A percentile compares a stretch with the other conserved stretches of the same genome.
Conservation (phyloP, 176 grass and related monocot species). For the Cenchrus americanus region DNA sequence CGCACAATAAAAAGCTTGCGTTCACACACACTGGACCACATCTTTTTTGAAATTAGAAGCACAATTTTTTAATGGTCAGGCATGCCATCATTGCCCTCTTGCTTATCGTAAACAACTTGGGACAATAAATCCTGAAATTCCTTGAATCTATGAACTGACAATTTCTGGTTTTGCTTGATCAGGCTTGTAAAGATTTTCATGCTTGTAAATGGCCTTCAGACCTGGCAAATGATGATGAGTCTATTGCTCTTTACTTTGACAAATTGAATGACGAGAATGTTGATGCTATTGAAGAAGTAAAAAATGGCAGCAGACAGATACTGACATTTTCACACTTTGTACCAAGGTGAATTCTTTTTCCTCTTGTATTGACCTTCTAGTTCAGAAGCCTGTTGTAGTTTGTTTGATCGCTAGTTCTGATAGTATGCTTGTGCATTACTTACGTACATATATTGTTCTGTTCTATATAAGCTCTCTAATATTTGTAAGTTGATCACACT, state of each 20-base stretch:
- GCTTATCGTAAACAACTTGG: background rate
- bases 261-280: conserved; percentile 79
- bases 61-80: conserved; percentile 4
- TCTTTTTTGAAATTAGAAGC: background rate
- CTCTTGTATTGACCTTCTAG: conserved; percentile 13
- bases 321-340: conserved; percentile 97
- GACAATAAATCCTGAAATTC: background rate
- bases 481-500: background rate
- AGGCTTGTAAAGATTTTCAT: conserved; percentile 97
- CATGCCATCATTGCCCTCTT: background rate
- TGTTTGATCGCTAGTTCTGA: conserved; percentile 12
- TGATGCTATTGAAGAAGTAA: conserved; percentile 76
- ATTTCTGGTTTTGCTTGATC: conserved; percentile 19
- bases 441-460: background rate
- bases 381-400: background rate
- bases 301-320: conserved; percentile 67
- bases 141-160: conserved; percentile 18
- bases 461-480: conserved; percentile 14
- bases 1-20: background rate
- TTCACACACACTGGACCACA: background rate
- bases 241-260: conserved; percentile 86
- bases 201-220: conserved; percentile 83
- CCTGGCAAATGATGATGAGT: conserved; percentile 61
- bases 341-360: conserved; percentile 64
- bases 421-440: conserved; percentile 20